Conservation (phyloP, 495 filamentous ascomycete species). For the Hypomontagnella submonticulosa region DNA sequence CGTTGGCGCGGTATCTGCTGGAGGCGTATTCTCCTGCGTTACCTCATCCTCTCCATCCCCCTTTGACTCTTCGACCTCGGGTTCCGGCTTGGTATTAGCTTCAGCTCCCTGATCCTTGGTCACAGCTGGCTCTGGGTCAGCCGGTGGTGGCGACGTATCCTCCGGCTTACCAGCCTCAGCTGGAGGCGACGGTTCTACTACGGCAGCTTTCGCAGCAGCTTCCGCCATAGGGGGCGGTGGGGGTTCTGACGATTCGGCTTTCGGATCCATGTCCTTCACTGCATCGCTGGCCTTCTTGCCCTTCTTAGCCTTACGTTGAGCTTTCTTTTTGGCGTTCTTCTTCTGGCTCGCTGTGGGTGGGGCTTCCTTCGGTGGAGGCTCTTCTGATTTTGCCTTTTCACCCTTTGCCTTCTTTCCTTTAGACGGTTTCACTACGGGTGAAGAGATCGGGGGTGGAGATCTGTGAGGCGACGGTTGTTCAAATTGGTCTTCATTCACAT, state of each 20-base stretch:
- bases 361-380: constrained; percentile 21
- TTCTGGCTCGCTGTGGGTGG: constrained; percentile 20
- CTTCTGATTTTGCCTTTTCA: constrained; percentile 16
- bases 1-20: constrained; percentile 17
- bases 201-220: constrained; percentile 18
- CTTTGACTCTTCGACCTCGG: constrained; percentile 25
- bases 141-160: constrained; percentile 10
- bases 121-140: constrained; percentile 11
- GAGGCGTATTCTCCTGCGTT: constrained; percentile 26
- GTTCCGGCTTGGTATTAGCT: constrained; percentile 24
- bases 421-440: constrained; percentile 21
- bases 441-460: constrained; percentile 3
- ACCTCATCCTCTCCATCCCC: constrained; percentile 31
- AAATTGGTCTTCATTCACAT: constrained; percentile 28
- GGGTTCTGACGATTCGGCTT: constrained; percentile 40
- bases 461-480: constrained; percentile 8
- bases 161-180: constrained; percentile 34
- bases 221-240: constrained; percentile 18
- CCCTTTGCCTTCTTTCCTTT: constrained; percentile 40
- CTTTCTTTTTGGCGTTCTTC: constrained; percentile 36
- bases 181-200: constrained; percentile 31
- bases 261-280: constrained; percentile 46
- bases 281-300: constrained; percentile 44
- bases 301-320: constrained; percentile 19
- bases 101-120: constrained; percentile 41